Conservation (phyloP, 805 yeast genomes). For the Komagataella ulmi region DNA sequence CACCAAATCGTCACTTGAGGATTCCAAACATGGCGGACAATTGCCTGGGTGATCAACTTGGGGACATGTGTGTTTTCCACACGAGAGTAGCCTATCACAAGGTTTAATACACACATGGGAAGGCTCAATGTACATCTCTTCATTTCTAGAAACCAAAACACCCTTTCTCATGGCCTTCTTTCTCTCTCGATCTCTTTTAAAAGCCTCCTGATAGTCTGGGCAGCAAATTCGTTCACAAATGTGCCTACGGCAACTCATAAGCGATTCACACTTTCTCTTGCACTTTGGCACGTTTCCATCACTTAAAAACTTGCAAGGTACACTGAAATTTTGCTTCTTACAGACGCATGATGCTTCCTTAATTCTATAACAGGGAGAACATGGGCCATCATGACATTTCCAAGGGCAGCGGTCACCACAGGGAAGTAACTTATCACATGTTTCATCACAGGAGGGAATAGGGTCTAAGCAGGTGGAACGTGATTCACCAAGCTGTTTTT, state of each 20-base stretch:
- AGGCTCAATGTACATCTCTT: constrained; percentile 54
- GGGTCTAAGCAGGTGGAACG: constrained; percentile 63
- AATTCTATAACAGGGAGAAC: constrained; percentile 50
- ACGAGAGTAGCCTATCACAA: constrained; percentile 49
- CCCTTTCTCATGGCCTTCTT: constrained; percentile 36
- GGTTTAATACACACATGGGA: constrained; percentile 57
- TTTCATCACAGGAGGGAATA: constrained; percentile 57
- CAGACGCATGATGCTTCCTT: constrained; percentile 51
- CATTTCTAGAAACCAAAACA: constrained; percentile 17
- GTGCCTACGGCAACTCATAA: constrained; percentile 72
- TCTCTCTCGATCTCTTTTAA: constrained; percentile 35
- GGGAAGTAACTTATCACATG: constrained; percentile 46
- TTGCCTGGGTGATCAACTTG: constrained; percentile 70
- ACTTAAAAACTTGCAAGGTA: constrained; percentile 50
- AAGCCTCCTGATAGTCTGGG: constrained; percentile 47
- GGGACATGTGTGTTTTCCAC: constrained; percentile 56
- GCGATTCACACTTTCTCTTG: constrained; percentile 55
- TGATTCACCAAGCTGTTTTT: constrained; percentile 22
- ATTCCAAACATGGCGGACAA: constrained; percentile 70
- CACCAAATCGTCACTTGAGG: constrained; percentile 63
- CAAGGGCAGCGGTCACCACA: constrained; percentile 69
- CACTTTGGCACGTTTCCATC: constrained; percentile 47
- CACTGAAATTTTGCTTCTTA: constrained; percentile 36
- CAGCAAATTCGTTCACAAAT: constrained; percentile 63
- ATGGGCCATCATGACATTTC: constrained; percentile 65